Evolutionary conservation across 1,284 basidiomycete species (phyloP).

Genomic region (Amylostereum chailletii): DNA sequence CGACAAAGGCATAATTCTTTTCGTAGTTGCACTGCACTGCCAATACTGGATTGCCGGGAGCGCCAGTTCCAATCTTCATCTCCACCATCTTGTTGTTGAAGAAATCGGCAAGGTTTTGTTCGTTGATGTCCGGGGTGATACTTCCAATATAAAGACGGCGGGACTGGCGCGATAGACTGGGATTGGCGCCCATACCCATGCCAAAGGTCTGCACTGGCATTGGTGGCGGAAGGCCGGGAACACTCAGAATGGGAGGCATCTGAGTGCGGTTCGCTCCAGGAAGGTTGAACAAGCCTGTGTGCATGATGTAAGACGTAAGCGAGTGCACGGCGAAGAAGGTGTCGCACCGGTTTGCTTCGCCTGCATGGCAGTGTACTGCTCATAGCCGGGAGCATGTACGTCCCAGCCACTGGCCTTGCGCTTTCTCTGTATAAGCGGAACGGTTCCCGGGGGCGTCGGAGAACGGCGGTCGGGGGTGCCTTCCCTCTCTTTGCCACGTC

Average conservation of each 20-base stretch:
- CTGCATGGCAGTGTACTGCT: slow-evolving; percentile 89
- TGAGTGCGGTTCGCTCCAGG: slow-evolving; percentile 87
- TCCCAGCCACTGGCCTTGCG: slow-evolving; percentile 93
- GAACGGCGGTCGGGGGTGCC: slow-evolving; percentile 53
- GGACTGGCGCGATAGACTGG: slow-evolving; percentile 84
- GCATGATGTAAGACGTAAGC: not conserved
- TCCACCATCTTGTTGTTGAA: slow-evolving; percentile 96
- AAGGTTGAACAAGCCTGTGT: slow-evolving; percentile 79
- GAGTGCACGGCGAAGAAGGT: not conserved
- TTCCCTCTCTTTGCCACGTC: slow-evolving; percentile 24
- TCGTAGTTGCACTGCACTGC: slow-evolving; percentile 95
- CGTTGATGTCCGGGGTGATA: slow-evolving; percentile 87
- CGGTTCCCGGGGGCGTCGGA: slow-evolving; percentile 83
- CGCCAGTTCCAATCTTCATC: slow-evolving; percentile 76
- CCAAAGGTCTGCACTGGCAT: slow-evolving; percentile 77
- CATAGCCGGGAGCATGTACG: slow-evolving; percentile 90
- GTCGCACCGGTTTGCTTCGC: slow-evolving; percentile 89
- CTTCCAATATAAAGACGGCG: slow-evolving; percentile 94
- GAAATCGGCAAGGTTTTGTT: slow-evolving; percentile 83
- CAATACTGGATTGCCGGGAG: slow-evolving; percentile 84
- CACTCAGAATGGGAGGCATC: slow-evolving; percentile 71
- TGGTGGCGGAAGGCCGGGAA: slow-evolving; percentile 72
- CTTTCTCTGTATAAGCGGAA: slow-evolving; percentile 79
- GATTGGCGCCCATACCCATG: slow-evolving; percentile 76
- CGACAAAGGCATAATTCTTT: slow-evolving; percentile 96